These are phyloP conservation scores for Sonneratia caseolaris DNA, from an alignment of 345 rosid genomes.

Conservation along the genomic window DNA sequence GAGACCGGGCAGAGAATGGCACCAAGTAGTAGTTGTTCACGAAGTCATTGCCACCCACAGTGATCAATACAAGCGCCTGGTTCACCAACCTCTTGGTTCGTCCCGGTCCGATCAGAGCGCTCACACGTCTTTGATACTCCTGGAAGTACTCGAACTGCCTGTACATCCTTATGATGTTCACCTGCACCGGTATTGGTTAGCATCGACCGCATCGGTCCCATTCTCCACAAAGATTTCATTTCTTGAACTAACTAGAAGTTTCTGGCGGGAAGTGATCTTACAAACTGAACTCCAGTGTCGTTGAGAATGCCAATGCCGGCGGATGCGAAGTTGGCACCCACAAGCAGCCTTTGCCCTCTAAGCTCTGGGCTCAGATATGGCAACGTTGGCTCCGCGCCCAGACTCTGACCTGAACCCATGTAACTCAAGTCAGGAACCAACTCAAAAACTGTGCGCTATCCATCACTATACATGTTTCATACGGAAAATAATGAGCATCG, in stretches of 20 bases:
- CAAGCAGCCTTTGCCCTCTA: conserved; percentile 36
- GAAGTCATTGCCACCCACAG: conserved; percentile 56
- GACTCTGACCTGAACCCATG: conserved; percentile 31
- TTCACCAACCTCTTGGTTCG: conserved; percentile 37
- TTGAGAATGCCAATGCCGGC: conserved; percentile 75
- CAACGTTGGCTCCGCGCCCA: conserved; percentile 48
- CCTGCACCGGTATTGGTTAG: conserved; percentile 17
- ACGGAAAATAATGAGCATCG: neutral
- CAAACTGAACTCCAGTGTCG: conserved; percentile 60
- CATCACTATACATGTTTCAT: neutral
- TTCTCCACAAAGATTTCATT: neutral
- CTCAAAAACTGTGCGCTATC: neutral
- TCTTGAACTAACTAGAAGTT: neutral
- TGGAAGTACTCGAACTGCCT: conserved; percentile 49
- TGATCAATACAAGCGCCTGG: conserved; percentile 38
- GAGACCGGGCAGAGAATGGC: conserved; percentile 39
- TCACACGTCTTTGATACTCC: conserved; percentile 45
- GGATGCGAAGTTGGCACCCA: conserved; percentile 87
- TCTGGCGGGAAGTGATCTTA: neutral
- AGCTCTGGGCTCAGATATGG: conserved; percentile 71
- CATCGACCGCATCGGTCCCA: neutral
- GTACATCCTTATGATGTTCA: conserved; percentile 55
- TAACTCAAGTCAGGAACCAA: neutral
- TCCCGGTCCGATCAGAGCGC: conserved; percentile 32
- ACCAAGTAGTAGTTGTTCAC: conserved; percentile 51